A percentile compares a stretch with the other conserved stretches of the same genome.
phyloP scores from a whole-genome alignment of 129 eudicot genomes.

The Helichrysum umbraculigerum region DNA sequence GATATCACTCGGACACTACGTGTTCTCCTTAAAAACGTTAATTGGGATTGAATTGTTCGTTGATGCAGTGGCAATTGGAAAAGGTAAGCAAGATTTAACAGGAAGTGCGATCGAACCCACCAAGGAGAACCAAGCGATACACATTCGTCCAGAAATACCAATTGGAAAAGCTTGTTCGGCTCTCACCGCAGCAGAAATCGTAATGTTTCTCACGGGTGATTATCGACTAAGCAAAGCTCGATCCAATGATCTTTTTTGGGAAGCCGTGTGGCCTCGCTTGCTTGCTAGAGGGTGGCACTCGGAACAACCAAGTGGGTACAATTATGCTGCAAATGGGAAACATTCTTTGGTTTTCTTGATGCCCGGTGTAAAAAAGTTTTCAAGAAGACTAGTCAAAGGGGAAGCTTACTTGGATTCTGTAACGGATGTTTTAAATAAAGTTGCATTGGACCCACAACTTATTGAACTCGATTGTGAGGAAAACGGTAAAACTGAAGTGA shows the following conservation, averaged over 20 bases:
- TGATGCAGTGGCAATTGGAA: slow-evolving; percentile 69
- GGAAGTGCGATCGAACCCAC: slow-evolving; percentile 49
- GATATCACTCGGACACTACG: slow-evolving; percentile 55
- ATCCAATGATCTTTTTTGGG: slow-evolving; percentile 74
- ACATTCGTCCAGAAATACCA: slow-evolving; percentile 53
- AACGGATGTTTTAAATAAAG: slow-evolving; percentile 58
- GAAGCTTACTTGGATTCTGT: slow-evolving; percentile 64
- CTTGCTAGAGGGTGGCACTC: slow-evolving; percentile 89
- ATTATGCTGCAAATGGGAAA: slow-evolving; percentile 42
- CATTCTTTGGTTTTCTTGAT: slow-evolving; percentile 48
- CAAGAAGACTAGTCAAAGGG: slow-evolving; percentile 56
- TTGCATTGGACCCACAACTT: slow-evolving; percentile 53
- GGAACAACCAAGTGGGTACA: slow-evolving; percentile 51
- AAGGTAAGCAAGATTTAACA: slow-evolving; percentile 75
- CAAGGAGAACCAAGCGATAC: slow-evolving; percentile 43
- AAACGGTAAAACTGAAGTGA: slow-evolving; percentile 21
- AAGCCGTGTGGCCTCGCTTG: slow-evolving; percentile 90
- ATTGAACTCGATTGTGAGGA: slow-evolving; percentile 48
- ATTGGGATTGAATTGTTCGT: slow-evolving; percentile 56
- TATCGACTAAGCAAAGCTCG: slow-evolving; percentile 79
- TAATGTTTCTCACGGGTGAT: slow-evolving; percentile 56
- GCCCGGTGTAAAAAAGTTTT: slow-evolving; percentile 59
- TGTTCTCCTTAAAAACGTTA: slow-evolving; percentile 44
- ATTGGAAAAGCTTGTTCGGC: slow-evolving; percentile 64
- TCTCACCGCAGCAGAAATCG: slow-evolving; percentile 54